Base-by-base conservation (phyloP, 768 basidiomycete species). In the Dioszegia crocea region DNA sequence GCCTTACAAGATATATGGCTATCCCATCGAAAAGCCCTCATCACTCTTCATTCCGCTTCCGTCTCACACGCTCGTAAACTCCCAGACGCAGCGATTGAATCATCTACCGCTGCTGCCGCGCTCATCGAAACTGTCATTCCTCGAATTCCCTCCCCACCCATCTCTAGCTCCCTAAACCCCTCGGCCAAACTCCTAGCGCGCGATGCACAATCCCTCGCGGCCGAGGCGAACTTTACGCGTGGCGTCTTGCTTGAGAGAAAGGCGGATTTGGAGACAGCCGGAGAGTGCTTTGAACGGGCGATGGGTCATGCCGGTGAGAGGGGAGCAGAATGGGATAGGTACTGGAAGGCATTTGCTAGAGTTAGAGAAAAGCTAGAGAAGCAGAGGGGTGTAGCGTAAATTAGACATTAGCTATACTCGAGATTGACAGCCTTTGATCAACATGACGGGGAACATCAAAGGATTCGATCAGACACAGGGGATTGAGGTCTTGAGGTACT, bases 231-330 rank as follows among this genome's bases (percentile, higher is more conserved):
- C 4, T 74, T 58, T 38, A 74, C 67, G 10, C 49, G 57, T 2
- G 72, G 61, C 2, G 29, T 71, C 21, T 49, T 74, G 16, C 36
- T 74, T 6, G 72, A 74, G 50, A 29, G 43, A 41, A 29, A 16
- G 47, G 30, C 26, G 17, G 30, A 63, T 8, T 52, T 71, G 6
- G 68, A 70, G 19, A 36, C 56, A 1, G 68, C 70, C 2, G 60
- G 56, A 5, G 70, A 76, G 43, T 68, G 66, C 40, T 73, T 72
- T 33, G 70, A 75, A 39, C 38, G 64, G 16, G 75, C 75, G 1
- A 69, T 73, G 64, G 50, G 55, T 10, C 57, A 56, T 44, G 60
- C 49, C 31, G 30, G 63, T 4, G 69, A 71, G 36, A 51, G 53
- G 30, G 73, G 71, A 3, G 53, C 61, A 10, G 56, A 57, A 21